Evolutionary conservation across 179 eudicot genomes (phyloP), one percentile per base, ranked within the genome.

Genomic region (Spergularia azorica): DNA sequence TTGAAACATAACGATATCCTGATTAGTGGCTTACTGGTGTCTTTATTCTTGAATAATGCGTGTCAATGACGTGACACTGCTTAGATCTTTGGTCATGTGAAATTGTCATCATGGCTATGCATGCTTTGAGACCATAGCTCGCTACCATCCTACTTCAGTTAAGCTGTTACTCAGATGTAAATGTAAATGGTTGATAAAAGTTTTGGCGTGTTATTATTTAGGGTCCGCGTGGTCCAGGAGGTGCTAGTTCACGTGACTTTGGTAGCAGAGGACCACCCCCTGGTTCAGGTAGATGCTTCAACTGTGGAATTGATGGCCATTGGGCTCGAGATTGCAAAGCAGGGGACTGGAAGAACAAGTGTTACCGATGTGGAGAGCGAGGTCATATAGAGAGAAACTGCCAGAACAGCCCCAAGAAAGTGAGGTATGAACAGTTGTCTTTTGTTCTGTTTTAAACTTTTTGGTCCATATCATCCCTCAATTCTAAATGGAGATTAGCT

Each of bases 251-350:
- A 46, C 90, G 97, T 71, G 96, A 87, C 43, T 86, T 78, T 75
- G 87, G 86, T 10, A 90, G 95, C 20, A 89, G 97, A 80, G 97
- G 98, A 50, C 96, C 97, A 61, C 85, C 94, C 6, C 98, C 97
- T n/a, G 98, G 98, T 51, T 84, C 98, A 15, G 98, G 98, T 8
- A 90, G 94, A 36, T 94, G 98, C 83, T 94, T 94, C 75, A 94
- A 94, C 80, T 94, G 98, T 89, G 98, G 98, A 68, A 73, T 94
- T 86, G 98, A 94, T 79, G 98, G 98, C 17, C 98, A 94, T 64
- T 94, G 98, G 98, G 98, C 98, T 76, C 85, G 98, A 63, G 98
- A 94, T 74, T 94, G 98, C 88, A 89, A 94, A 82, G 92, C 97
- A 72, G 98, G 98, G 70, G 98, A 94, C 83, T 94, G 98, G 98